Evolutionary conservation across 1,284 basidiomycete species (phyloP), one percentile per base, ranked within the genome.

Genomic region (Marasmius tenuissimus): DNA sequence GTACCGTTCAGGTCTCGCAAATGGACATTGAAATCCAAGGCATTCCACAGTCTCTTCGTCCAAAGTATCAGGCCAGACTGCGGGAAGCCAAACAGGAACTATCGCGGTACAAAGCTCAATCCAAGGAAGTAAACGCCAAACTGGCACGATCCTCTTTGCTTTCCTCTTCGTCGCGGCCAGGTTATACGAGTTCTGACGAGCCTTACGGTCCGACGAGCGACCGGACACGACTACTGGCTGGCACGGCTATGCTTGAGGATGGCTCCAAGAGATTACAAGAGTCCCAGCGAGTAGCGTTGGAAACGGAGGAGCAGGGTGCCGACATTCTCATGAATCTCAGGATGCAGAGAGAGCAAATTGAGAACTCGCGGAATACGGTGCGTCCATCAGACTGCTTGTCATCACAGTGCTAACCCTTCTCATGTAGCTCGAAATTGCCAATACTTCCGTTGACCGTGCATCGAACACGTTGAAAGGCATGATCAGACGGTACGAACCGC

Each of bases 11-110:
- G 95, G 85, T 97, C 66, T 94, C 94, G 39, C 97, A 99, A 85
- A 98, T 99, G 97, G 96, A 98, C 76, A 92, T 99, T 64, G 97
- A 99, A 78, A 90, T 97, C n/a, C 95, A 96, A 71, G 92, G 93
- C 11, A 96, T 98, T 73, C 96, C 96, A 0, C 89, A 93, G 70
- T 91, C 91, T 37, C 82, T 96, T 67, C 86, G 89, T 54, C 76
- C 86, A 0, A 85, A 87, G 62, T 94, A 95, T 74, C 87, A 90
- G 61, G 72, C 83, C 27, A 88, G 93, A 64, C 85, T 96, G 55
- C 81, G 85, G 59, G 77, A 84, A 10, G 86, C 91, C 64, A 95
- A 94, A 73, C 73, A 82, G 2, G 88, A 89, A 58, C 81, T 98
- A 7, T 78, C 85, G 39, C 83, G 82, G 65, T 88, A 87, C 77